Percentiles rank a stretch among this genome's conserved stretches.
Conservation (phyloP, 768 basidiomycete species). For the Pleurotus tuoliensis region DNA sequence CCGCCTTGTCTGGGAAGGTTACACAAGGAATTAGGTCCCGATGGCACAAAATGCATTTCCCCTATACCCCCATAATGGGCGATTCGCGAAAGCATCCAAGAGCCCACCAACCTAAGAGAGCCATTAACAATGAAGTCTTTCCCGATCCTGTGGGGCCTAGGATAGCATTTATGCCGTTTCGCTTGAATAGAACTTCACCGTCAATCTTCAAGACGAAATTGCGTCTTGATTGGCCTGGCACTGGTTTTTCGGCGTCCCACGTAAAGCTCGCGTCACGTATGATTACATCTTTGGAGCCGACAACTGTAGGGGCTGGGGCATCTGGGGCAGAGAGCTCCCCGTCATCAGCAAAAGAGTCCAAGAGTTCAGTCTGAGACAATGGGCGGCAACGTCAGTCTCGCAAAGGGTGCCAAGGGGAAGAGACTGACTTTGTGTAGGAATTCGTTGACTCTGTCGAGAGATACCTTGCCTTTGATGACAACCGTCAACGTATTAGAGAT, state of each 20-base stretch:
- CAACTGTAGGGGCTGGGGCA: too few species aligned
- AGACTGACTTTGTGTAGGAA: slow-evolving; percentile 34
- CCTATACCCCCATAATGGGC: slow-evolving; percentile 22
- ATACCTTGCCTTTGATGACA: slow-evolving; percentile 48
- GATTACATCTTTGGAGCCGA: slow-evolving; percentile 25
- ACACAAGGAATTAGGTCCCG: slow-evolving; percentile 54
- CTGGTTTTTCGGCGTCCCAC: slow-evolving; percentile 41
- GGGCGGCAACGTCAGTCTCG: neutral
- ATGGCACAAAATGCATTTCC: slow-evolving; percentile 63
- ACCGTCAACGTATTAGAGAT: slow-evolving; percentile 23
- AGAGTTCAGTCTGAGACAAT: slow-evolving; percentile 37
- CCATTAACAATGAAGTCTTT: slow-evolving; percentile 47
- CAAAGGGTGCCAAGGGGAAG: neutral
- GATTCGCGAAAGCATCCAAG: neutral
- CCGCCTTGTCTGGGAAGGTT: slow-evolving; percentile 66
- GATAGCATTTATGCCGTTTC: slow-evolving; percentile 50
- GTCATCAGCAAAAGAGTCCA: slow-evolving; percentile 33
- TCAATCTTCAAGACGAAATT: slow-evolving; percentile 47
- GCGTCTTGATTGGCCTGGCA: slow-evolving; percentile 37
- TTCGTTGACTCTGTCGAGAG: slow-evolving; percentile 49
- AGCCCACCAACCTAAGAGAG: slow-evolving; percentile 12
- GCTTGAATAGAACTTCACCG: slow-evolving; percentile 53
- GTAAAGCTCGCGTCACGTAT: slow-evolving; percentile 53
- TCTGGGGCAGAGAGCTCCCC: too few species aligned
- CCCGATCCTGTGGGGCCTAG: slow-evolving; percentile 59